These are phyloP conservation scores for Aegilops speltoides DNA, from an alignment of 176 grass and related monocot genomes.

Conservation along the genomic window DNA sequence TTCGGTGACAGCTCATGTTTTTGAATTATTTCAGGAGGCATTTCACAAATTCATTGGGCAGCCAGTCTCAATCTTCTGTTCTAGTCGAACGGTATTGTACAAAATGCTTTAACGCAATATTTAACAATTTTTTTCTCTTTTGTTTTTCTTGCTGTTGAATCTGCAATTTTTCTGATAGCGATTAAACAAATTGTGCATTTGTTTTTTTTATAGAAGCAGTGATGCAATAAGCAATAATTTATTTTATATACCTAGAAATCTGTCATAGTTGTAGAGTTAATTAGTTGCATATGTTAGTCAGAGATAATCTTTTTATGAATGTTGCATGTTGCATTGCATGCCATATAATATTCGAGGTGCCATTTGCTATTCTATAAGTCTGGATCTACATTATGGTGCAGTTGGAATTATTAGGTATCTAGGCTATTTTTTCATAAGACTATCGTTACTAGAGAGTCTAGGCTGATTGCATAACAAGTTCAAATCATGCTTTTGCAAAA, in stretches of 20 bases:
- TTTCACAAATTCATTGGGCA: constrained; percentile 91
- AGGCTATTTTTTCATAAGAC: background rate
- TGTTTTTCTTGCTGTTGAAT: constrained; percentile 4
- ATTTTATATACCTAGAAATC: background rate
- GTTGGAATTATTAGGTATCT: background rate
- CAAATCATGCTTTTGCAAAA: constrained; percentile 12
- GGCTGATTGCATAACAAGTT: background rate
- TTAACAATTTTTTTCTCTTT: background rate
- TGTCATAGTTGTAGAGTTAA: background rate
- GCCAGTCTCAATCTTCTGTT: constrained; percentile 65
- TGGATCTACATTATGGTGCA: background rate
- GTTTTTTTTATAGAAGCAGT: background rate
- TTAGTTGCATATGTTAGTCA: background rate
- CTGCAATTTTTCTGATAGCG: background rate
- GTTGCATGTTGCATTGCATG: background rate
- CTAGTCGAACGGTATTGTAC: constrained; percentile 81
- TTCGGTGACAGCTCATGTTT: background rate
- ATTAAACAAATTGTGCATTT: background rate
- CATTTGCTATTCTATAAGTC: constrained; percentile 5
- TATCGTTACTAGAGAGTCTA: background rate
- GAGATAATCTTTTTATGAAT: background rate
- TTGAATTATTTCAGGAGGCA: constrained; percentile 66
- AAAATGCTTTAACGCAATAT: background rate
- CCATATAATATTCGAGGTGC: background rate
- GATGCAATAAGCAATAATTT: background rate